Percentiles rank a stretch among this genome's conserved stretches.
Evolutionary conservation across 176 grass and related monocot genomes (phyloP).

Genomic region (Secale cereale): DNA sequence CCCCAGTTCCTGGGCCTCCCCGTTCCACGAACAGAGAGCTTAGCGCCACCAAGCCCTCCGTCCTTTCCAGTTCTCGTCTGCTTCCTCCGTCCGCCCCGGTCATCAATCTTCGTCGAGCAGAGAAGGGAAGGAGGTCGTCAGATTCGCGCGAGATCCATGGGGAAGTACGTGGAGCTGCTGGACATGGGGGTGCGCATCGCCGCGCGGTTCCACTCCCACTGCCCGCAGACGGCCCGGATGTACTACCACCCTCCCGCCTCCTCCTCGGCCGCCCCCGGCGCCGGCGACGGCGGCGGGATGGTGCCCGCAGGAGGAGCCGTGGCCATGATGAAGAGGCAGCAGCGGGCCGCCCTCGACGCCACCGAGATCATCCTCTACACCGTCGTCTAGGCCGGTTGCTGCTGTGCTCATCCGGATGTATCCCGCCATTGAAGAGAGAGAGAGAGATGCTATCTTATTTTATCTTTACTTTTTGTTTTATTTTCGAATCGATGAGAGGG

Average conservation of each 20-base stretch:
- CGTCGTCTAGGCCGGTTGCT: constrained; percentile 17
- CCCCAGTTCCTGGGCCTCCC: constrained; percentile 3
- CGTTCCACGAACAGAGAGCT: neutral
- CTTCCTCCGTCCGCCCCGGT: neutral
- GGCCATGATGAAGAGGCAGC: neutral
- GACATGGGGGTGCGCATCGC: constrained; percentile 83
- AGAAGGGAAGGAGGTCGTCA: neutral
- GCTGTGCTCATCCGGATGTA: neutral
- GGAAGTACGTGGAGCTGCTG: constrained; percentile 68
- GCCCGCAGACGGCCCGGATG: constrained; percentile 67
- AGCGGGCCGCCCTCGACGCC: neutral
- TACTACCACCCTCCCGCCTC: constrained; percentile 68
- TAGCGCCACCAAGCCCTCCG: neutral
- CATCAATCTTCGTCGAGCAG: neutral
- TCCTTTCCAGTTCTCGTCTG: neutral
- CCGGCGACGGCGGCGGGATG: neutral
- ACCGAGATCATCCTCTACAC: constrained; percentile 44
- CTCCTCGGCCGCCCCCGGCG: neutral
- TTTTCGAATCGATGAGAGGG: neutral
- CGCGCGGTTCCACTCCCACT: constrained; percentile 88
- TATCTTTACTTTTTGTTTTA: neutral
- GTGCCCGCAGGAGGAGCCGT: neutral
- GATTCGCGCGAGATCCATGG: constrained; percentile 17
- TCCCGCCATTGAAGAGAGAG: neutral
- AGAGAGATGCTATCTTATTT: neutral